These are phyloP conservation scores for Trametes cingulata DNA, from an alignment of 768 basidiomycete genomes.

Conservation along the genomic window DNA sequence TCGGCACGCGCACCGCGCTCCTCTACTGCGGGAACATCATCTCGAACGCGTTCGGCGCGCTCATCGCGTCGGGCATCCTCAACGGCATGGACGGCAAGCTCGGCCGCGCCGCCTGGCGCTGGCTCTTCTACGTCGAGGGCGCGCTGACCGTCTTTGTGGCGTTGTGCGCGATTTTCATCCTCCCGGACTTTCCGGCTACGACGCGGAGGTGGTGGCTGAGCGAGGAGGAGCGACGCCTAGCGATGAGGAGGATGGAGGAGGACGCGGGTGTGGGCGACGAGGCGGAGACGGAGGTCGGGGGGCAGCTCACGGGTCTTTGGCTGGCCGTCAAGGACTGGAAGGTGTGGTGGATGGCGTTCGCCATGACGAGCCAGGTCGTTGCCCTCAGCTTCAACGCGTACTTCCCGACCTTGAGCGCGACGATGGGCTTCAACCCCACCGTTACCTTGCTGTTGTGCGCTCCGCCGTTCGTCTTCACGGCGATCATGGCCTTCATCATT, in stretches of 20 bases:
- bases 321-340: slow-evolving; percentile 76
- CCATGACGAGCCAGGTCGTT: slow-evolving; percentile 59
- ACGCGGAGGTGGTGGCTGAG: slow-evolving; percentile 63
- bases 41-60: slow-evolving; percentile 79
- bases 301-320: slow-evolving; percentile 46
- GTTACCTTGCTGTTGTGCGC: slow-evolving; percentile 73
- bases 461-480: slow-evolving; percentile 72
- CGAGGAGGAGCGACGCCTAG: slow-evolving; percentile 54
- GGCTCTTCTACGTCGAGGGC: slow-evolving; percentile 75
- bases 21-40: slow-evolving; percentile 74
- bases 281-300: slow-evolving; percentile 41
- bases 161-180: slow-evolving; percentile 56
- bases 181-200: slow-evolving; percentile 74
- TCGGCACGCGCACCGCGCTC: slow-evolving; percentile 67
- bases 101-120: slow-evolving; percentile 77
- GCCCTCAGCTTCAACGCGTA: slow-evolving; percentile 77
- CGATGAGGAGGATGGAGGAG: slow-evolving; percentile 61
- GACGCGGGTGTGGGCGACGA: slow-evolving; percentile 59
- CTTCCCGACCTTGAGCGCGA: slow-evolving; percentile 76
- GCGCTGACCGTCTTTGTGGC: slow-evolving; percentile 55
- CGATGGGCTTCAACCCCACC: slow-evolving; percentile 67
- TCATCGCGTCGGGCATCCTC: slow-evolving; percentile 77
- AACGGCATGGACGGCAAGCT: slow-evolving; percentile 67
- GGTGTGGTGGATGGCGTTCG: slow-evolving; percentile 78
- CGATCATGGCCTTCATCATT: slow-evolving; percentile 52